phyloP scores from a whole-genome alignment of 192 early-diverging fungal genomes.

The Dissophora ornata region DNA sequence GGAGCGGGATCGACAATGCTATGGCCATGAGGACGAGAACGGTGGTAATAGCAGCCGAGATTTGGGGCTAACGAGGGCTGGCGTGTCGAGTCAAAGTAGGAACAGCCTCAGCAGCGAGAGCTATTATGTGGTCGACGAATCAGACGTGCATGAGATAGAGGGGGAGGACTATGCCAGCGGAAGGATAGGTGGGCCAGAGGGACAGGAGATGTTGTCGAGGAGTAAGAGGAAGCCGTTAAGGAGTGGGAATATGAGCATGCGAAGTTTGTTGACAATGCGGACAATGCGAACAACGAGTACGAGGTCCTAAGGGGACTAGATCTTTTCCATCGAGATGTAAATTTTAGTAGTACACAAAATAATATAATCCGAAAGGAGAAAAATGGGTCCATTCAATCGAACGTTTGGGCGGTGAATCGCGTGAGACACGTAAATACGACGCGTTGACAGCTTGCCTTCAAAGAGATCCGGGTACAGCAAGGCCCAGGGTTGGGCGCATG shows the following conservation, averaged over 20 bases:
- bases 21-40: not conserved
- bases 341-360: too few relatives aligned
- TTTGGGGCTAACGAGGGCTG: not conserved
- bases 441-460: too few relatives aligned
- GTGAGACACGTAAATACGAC: too few relatives aligned
- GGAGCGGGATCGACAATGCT: slow-evolving; percentile 5
- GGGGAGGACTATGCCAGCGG: not conserved
- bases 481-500: too few relatives aligned
- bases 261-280: slow-evolving; percentile 29
- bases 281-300: slow-evolving; percentile 21
- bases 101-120: slow-evolving; percentile 22
- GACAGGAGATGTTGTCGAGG: not conserved
- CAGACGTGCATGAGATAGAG: not conserved
- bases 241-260: slow-evolving; percentile 16
- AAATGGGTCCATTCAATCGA: too few relatives aligned
- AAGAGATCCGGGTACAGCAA: too few relatives aligned
- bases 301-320: not conserved
- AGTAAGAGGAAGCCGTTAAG: slow-evolving; percentile 5
- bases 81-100: not conserved
- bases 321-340: not conserved
- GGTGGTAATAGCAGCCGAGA: not conserved
- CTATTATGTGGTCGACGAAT: slow-evolving; percentile 18
- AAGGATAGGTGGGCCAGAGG: not conserved
- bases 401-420: too few relatives aligned
- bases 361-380: too few relatives aligned